These are phyloP conservation scores for Pseudocercospora crystallina DNA, from an alignment of 2,329 filamentous ascomycete genomes.

Conservation along the genomic window DNA sequence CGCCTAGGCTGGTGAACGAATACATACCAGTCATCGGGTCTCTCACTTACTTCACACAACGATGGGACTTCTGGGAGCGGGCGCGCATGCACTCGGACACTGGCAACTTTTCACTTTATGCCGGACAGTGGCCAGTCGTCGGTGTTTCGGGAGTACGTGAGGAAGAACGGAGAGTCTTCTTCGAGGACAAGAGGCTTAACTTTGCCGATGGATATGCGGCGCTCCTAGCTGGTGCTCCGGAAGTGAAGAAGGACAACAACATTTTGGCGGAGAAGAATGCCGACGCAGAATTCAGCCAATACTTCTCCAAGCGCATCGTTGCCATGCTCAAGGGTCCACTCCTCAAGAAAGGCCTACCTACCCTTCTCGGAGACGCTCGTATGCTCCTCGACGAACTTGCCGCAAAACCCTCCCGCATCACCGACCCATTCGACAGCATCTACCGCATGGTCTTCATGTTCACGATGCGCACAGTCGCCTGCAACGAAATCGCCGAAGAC, in stretches of 20 bases:
- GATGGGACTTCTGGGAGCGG: slow-evolving; percentile 47
- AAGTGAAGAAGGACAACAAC: slow-evolving; percentile 32
- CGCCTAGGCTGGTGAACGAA: slow-evolving; percentile 22
- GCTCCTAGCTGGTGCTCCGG: slow-evolving; percentile 29
- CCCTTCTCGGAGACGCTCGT: slow-evolving; percentile 46
- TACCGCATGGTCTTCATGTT: slow-evolving; percentile 56
- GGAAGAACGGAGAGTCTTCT: slow-evolving; percentile 45
- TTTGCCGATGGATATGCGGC: slow-evolving; percentile 45
- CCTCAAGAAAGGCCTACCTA: slow-evolving; percentile 38
- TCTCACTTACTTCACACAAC: slow-evolving; percentile 47
- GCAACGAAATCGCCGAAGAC: slow-evolving; percentile 54
- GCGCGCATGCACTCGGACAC: slow-evolving; percentile 34
- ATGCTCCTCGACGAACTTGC: slow-evolving; percentile 41
- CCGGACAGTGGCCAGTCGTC: slow-evolving; percentile 48
- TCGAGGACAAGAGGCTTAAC: slow-evolving; percentile 47
- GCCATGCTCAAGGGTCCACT: slow-evolving; percentile 30
- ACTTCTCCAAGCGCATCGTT: slow-evolving; percentile 29
- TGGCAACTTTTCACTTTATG: slow-evolving; percentile 53
- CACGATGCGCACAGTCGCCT: slow-evolving; percentile 58
- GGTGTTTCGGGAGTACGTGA: slow-evolving; percentile 44
- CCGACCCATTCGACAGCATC: slow-evolving; percentile 56
- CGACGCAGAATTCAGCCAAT: slow-evolving; percentile 20
- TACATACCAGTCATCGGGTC: slow-evolving; percentile 47
- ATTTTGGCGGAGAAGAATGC: slow-evolving; percentile 19
- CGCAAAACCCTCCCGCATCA: slow-evolving; percentile 36